These are phyloP conservation scores for Eucalyptus lansdowneana DNA, from an alignment of 345 rosid species.

Conservation along the genomic window DNA sequence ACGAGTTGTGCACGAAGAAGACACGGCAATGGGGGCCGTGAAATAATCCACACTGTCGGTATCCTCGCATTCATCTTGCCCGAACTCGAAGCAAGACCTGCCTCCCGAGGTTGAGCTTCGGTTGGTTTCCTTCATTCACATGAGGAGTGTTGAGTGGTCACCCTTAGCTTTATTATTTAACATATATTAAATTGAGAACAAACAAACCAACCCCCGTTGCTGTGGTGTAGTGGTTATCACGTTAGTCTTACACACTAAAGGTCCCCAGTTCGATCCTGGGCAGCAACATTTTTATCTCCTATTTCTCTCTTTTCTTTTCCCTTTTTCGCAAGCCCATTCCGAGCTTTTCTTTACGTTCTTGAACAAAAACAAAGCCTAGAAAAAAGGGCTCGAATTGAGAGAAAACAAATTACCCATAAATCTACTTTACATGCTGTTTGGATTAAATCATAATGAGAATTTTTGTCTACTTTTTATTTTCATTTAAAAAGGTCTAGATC, in stretches of 20 bases:
- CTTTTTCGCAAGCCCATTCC: neutral
- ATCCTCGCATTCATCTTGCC: neutral
- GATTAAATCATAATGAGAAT: neutral
- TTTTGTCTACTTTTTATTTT: neutral
- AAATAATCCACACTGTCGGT: neutral
- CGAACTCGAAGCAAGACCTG: neutral
- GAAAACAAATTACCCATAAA: neutral
- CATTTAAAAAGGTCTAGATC: neutral
- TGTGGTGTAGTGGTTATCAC: constrained; percentile 48
- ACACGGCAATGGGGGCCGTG: neutral
- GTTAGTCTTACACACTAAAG: constrained; percentile 42
- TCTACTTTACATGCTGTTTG: neutral
- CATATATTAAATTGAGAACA: rapidly evolving
- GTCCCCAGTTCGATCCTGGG: constrained; percentile 44
- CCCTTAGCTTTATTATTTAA: neutral
- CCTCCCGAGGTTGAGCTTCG: neutral
- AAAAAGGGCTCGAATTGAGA: neutral
- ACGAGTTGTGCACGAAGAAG: neutral
- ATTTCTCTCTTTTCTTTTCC: neutral
- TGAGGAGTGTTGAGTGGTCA: rapidly evolving
- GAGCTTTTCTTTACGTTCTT: neutral
- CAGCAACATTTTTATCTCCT: constrained; percentile 6
- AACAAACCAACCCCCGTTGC: neutral
- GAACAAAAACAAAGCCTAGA: neutral
- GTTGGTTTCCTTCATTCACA: neutral